These are phyloP conservation scores for Reticulascus tulasneorum DNA, from an alignment of 2,329 filamentous ascomycete genomes.

Conservation along the genomic window DNA sequence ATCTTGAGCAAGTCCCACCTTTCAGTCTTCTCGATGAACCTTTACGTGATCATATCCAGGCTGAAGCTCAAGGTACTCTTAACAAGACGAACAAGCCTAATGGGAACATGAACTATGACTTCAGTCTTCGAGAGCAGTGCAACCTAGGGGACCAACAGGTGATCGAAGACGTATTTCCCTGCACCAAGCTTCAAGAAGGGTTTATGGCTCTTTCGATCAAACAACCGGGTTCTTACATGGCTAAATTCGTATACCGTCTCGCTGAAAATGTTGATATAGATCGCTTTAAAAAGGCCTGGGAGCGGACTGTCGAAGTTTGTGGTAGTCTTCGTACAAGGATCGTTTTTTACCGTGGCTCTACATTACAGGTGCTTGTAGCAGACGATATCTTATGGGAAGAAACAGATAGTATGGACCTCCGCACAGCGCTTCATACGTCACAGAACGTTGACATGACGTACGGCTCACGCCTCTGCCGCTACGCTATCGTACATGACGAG, in stretches of 20 bases:
- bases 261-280: slow-evolving; percentile 14
- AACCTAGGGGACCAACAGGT: slow-evolving; percentile 5
- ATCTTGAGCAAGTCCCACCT: too few relatives aligned
- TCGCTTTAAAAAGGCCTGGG: slow-evolving; percentile 25
- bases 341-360: slow-evolving; percentile 1
- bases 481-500: not conserved
- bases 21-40: slow-evolving; percentile 1
- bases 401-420: not conserved
- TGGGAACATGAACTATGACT: not conserved
- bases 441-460: not conserved
- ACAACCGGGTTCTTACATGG: slow-evolving; percentile 31
- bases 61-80: too few relatives aligned
- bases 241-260: slow-evolving; percentile 21
- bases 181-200: slow-evolving; percentile 35
- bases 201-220: slow-evolving; percentile 32
- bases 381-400: slow-evolving; percentile 4
- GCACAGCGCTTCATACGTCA: not conserved
- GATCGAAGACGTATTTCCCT: slow-evolving; percentile 33
- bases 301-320: slow-evolving; percentile 2
- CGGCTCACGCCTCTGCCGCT: slow-evolving; percentile 4
- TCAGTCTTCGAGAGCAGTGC: not conserved
- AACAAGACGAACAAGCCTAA: too few relatives aligned
- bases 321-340: slow-evolving; percentile 5
- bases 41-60: too few relatives aligned
- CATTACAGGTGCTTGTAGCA: slow-evolving; percentile 13